phyloP scores from a whole-genome alignment of 1,284 basidiomycete genomes.

The Puccinia brachypodii region DNA sequence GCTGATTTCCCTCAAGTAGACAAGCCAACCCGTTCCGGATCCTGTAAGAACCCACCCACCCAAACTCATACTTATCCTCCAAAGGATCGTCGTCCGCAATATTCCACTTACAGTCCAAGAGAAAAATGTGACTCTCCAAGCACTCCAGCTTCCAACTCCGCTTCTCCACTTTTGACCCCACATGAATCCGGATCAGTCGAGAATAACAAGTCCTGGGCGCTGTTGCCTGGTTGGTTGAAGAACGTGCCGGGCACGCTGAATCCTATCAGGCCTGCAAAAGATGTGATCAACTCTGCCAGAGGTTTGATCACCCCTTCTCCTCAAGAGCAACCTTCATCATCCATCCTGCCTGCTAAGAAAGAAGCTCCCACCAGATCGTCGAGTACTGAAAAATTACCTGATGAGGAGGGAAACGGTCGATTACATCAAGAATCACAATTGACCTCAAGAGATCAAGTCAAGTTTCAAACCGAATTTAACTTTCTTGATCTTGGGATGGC shows the following conservation, averaged over 20 bases:
- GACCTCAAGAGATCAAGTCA: constrained; percentile 19
- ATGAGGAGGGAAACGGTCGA: constrained; percentile 2
- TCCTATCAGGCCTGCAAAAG: constrained; percentile 22
- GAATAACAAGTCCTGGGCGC: constrained; percentile 13
- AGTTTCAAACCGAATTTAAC: constrained; percentile 42
- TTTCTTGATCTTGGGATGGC: not conserved
- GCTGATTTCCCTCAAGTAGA: not conserved
- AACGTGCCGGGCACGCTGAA: constrained; percentile 19
- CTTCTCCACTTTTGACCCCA: not conserved
- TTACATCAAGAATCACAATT: not conserved
- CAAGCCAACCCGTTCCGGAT: not conserved
- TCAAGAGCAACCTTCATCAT: not conserved
- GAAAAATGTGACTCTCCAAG: not conserved
- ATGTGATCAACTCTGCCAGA: constrained; percentile 5
- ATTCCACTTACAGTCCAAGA: constrained; percentile 19
- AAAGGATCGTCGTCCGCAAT: constrained; percentile 6
- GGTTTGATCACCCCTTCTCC: not conserved
- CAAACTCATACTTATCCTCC: constrained; percentile 39
- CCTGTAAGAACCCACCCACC: not conserved
- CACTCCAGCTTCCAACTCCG: not conserved
- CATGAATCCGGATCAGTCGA: not conserved
- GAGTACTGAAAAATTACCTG: not conserved
- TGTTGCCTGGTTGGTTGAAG: constrained; percentile 43
- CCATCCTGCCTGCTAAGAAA: not conserved
- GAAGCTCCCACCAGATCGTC: not conserved